Percentiles rank a stretch among this genome's conserved stretches.
phyloP scores from a whole-genome alignment of 768 basidiomycete genomes.

The Pisolithus tinctorius region DNA sequence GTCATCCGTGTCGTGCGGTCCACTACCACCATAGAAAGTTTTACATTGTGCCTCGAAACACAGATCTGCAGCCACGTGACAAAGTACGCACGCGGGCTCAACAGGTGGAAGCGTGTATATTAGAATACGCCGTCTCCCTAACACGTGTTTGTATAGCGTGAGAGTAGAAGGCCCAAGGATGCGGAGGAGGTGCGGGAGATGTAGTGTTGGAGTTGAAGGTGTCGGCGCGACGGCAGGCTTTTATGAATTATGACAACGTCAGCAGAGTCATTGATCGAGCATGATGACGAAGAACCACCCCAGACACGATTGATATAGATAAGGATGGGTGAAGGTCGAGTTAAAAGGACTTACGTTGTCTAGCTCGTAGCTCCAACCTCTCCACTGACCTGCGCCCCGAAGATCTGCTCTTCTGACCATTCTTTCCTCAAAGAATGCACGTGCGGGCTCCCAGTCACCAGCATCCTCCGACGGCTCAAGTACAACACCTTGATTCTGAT shows the following conservation, averaged over 20 bases:
- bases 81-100: conserved; percentile 69
- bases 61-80: conserved; percentile 55
- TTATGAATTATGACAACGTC: conserved; percentile 14
- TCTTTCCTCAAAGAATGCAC: conserved; percentile 59
- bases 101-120: conserved; percentile 78
- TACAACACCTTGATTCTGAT: conserved; percentile 3
- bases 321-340: background rate
- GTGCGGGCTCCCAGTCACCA: conserved; percentile 55
- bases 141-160: conserved; percentile 73
- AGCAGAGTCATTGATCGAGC: background rate
- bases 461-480: conserved; percentile 41
- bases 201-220: conserved; percentile 49
- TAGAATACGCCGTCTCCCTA: conserved; percentile 68
- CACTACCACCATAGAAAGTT: conserved; percentile 4
- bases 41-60: conserved; percentile 43
- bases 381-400: conserved; percentile 55
- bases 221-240: conserved; percentile 19
- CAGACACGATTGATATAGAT: background rate
- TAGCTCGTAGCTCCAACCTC: conserved; percentile 63
- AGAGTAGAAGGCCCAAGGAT: conserved; percentile 74
- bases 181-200: conserved; percentile 68
- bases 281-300: background rate
- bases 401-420: conserved; percentile 44
- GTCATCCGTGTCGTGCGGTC: background rate
- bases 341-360: conserved; percentile 35